Evolutionary conservation across 2,329 filamentous ascomycete genomes (phyloP).

Genomic region (Cercospora zeina): DNA sequence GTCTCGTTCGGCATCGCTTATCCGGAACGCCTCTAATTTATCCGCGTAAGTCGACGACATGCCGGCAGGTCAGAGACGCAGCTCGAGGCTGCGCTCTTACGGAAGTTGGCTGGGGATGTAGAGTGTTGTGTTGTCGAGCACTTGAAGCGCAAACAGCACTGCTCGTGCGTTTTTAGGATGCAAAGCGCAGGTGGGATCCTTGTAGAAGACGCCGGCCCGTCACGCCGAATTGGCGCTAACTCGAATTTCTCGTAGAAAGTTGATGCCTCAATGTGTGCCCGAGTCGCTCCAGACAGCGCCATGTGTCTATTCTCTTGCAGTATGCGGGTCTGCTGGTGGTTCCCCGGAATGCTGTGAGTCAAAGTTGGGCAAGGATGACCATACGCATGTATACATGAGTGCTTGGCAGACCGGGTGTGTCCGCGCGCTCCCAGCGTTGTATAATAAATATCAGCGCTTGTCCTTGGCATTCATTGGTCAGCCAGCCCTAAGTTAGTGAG

Average conservation of each 20-base stretch:
- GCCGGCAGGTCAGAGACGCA: background rate
- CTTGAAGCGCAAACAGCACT: background rate
- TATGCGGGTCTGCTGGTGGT: too few species aligned
- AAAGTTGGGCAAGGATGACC: too few species aligned
- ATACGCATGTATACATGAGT: too few species aligned
- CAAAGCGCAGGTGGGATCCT: background rate
- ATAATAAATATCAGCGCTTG: too few species aligned
- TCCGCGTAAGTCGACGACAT: conserved; percentile 25
- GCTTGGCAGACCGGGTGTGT: too few species aligned
- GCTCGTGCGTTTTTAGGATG: background rate
- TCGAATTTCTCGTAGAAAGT: background rate
- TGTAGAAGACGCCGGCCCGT: background rate
- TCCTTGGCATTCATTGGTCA: too few species aligned
- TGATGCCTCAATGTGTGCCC: too few species aligned
- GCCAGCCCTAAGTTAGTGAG: too few species aligned
- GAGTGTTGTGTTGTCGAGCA: background rate
- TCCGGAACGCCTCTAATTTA: conserved; percentile 39
- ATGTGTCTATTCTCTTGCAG: too few species aligned
- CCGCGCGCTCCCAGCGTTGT: too few species aligned
- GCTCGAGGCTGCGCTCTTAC: background rate
- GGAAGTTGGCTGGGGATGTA: background rate
- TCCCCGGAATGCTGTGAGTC: too few species aligned
- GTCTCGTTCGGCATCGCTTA: conserved; percentile 38
- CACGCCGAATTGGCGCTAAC: background rate
- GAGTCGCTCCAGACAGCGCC: too few species aligned